Base-by-base conservation (phyloP, 208 protist species). In the Angomonas ambiguus region DNA sequence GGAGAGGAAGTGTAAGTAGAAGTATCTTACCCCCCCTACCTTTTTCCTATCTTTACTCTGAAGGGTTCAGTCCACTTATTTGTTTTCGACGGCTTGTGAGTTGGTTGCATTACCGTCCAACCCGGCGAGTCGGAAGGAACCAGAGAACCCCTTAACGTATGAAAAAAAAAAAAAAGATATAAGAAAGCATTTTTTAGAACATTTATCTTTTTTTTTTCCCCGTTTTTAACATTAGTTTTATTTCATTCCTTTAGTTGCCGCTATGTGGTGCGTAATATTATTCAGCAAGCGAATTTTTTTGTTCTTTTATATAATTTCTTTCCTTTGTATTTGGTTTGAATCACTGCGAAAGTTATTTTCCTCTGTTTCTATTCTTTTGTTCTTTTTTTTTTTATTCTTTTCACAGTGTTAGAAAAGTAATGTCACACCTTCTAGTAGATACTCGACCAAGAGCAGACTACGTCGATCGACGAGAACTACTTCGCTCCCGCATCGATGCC, bases 381-480 rank as follows among this genome's bases (percentile, higher is more conserved):
- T 42, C 25, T 62, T 3, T 56, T 65, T 62, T 63, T 41, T 22
- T 66, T 38, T 59, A 49, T 27, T 71, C 48, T 57, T 68, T 70
- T 56, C 27, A 48, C 41, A 62, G 28, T 61, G 69, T 31, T 64
- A 65, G 11, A 49, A 59, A 60, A 25, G 49, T 58, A 2, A 92
- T 92, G 85, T 82, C 83, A 4, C 75, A 77, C 4, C 71, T 86
- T 34, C 68, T 95, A 51, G 72, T 92, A 35, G 80, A 92, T 51
- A 45, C 41, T 3, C 76, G 79, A 10, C 85, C 87, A 18, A 80
- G 59, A 35, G 90, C 88, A 83, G 79, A 77, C 32, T 96, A 96
- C 65, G 83, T 96, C 35, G 90, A 96, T 66, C 84, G 90, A 32
- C 87, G 86, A 31, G 85, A 91, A 62, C 61, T 93, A 63, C 66